phyloP scores from a whole-genome alignment of 768 basidiomycete species.

The Steccherinum ochraceum region DNA sequence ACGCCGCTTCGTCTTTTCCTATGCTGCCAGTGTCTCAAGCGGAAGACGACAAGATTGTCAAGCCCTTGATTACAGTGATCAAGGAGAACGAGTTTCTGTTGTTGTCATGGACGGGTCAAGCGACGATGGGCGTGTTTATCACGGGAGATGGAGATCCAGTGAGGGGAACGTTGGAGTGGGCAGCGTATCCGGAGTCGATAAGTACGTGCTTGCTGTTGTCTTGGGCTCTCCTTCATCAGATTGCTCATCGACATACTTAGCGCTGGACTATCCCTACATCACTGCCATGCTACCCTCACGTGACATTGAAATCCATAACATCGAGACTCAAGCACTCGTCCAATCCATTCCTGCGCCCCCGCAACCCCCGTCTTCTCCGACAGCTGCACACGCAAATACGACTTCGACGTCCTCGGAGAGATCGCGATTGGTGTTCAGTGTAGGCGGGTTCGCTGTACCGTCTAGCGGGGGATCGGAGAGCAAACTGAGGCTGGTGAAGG shows the following conservation, averaged over 20 bases:
- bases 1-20: constrained; percentile 59
- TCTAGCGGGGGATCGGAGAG: constrained; percentile 32
- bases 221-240: background rate
- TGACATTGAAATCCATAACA: constrained; percentile 74
- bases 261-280: constrained; percentile 77
- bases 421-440: constrained; percentile 22
- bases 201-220: no score
- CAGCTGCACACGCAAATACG: no score
- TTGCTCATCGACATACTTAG: constrained; percentile 35
- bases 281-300: constrained; percentile 73
- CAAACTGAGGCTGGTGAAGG: constrained; percentile 30
- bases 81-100: constrained; percentile 79
- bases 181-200: constrained; percentile 65
- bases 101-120: constrained; percentile 75
- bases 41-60: constrained; percentile 33
- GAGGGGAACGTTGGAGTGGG: constrained; percentile 85
- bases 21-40: constrained; percentile 79
- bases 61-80: constrained; percentile 73
- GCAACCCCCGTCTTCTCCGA: constrained; percentile 19
- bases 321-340: constrained; percentile 65
- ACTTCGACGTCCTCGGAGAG: no score
- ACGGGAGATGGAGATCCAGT: constrained; percentile 83
- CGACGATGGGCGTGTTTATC: constrained; percentile 83
- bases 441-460: constrained; percentile 36
- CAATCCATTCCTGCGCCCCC: constrained; percentile 58